These are phyloP conservation scores for Nannochloropsis salina DNA, from an alignment of 108 stramenopile species.

Conservation along the genomic window DNA sequence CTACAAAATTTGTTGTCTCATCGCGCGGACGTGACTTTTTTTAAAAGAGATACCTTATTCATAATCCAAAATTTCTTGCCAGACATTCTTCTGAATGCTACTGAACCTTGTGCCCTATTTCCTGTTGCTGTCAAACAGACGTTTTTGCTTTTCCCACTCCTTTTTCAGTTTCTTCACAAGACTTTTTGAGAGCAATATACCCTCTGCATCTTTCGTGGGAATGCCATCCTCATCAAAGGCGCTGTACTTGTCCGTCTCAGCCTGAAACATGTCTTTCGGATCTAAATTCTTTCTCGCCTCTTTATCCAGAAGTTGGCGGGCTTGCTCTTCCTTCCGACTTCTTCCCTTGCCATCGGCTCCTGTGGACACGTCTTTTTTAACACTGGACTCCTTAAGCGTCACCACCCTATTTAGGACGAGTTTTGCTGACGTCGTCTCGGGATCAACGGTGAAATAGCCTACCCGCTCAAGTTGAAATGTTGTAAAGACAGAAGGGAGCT, in stretches of 20 bases:
- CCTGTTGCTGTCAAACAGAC: slow-evolving; percentile 52
- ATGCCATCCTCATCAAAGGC: slow-evolving; percentile 71
- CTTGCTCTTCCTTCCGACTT: slow-evolving; percentile 54
- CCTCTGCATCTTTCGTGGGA: slow-evolving; percentile 75
- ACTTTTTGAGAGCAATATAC: slow-evolving; percentile 80
- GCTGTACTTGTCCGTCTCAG: slow-evolving; percentile 45
- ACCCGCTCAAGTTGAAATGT: slow-evolving; percentile 88
- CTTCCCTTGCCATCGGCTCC: slow-evolving; percentile 28
- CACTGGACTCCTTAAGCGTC: slow-evolving; percentile 66
- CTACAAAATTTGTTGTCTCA: too few relatives aligned
- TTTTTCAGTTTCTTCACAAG: slow-evolving; percentile 83
- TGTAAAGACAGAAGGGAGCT: slow-evolving; percentile 62
- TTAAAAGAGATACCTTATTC: too few relatives aligned
- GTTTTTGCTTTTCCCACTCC: slow-evolving; percentile 80
- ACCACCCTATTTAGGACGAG: slow-evolving; percentile 93
- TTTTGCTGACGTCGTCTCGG: slow-evolving; percentile 68
- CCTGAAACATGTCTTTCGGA: slow-evolving; percentile 49
- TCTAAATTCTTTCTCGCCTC: slow-evolving; percentile 47
- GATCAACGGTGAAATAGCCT: slow-evolving; percentile 94
- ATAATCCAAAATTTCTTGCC: too few relatives aligned
- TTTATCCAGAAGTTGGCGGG: slow-evolving; percentile 48
- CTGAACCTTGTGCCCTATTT: neutral
- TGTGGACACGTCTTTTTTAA: slow-evolving; percentile 22
- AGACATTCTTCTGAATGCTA: too few relatives aligned
- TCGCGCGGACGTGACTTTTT: too few relatives aligned